Percentiles rank a stretch among this genome's conserved stretches.
phyloP scores from a whole-genome alignment of 495 filamentous ascomycete species.

The Sphaerosporella brunnea region DNA sequence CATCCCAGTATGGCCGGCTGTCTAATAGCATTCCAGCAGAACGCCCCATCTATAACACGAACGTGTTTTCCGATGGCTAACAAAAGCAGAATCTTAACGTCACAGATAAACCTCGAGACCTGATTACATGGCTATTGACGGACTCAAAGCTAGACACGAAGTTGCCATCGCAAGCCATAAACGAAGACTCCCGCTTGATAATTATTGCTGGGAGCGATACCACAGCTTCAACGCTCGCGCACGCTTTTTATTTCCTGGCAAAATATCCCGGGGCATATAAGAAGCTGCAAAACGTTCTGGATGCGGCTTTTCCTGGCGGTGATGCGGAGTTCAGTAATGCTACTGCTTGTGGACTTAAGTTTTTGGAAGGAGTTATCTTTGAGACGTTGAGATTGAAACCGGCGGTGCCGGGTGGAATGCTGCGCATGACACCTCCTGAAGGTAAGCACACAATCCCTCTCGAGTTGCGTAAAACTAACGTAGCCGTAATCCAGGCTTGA shows the following conservation, averaged over 20 bases:
- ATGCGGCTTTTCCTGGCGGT: conserved; percentile 7
- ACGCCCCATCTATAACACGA: too few species aligned
- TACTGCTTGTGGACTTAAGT: conserved; percentile 13
- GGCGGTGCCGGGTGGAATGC: conserved; percentile 31
- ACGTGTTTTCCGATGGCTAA: too few species aligned
- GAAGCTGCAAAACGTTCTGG: conserved; percentile 11
- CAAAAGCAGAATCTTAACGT: not conserved
- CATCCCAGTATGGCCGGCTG: too few species aligned
- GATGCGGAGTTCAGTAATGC: conserved; percentile 9
- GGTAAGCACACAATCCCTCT: conserved; percentile 20
- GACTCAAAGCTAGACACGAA: too few species aligned
- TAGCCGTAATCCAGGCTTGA: conserved; percentile 10
- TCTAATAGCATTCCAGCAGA: too few species aligned
- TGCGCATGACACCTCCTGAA: conserved; percentile 31
- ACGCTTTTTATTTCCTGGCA: conserved; percentile 29
- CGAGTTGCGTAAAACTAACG: not conserved
- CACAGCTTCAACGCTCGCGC: conserved; percentile 27
- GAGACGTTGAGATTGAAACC: conserved; percentile 39
- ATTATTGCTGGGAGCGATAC: conserved; percentile 29
- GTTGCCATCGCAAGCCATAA: too few species aligned
- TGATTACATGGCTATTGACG: not conserved
- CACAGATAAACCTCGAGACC: not conserved
- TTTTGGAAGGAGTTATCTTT: conserved; percentile 34
- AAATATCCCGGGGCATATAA: conserved; percentile 14
- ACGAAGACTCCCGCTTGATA: conserved; percentile 8